Conservation (phyloP, 768 basidiomycete species). For the Tulasnella sp. region DNA sequence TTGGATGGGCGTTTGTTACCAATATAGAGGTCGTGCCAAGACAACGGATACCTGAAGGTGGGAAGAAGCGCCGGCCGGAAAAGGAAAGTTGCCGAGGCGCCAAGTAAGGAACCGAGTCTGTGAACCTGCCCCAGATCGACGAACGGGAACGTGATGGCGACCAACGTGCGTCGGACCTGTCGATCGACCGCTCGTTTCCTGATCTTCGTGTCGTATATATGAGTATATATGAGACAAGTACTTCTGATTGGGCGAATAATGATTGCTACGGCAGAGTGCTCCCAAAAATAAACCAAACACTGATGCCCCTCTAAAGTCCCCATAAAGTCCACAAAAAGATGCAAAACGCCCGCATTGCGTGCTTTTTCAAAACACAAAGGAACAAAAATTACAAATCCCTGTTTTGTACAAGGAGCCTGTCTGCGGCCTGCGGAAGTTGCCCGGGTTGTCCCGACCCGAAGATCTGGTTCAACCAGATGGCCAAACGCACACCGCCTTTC, state of each 20-base stretch:
- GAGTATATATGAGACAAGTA: too few species aligned
- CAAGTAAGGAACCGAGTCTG: not conserved
- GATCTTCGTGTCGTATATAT: not conserved
- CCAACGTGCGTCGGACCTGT: not conserved
- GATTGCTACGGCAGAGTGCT: too few species aligned
- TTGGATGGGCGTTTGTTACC: not conserved
- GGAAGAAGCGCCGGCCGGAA: not conserved
- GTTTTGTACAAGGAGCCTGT: not conserved
- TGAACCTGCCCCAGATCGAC: not conserved
- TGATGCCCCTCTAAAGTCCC: too few species aligned
- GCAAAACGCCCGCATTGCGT: too few species aligned
- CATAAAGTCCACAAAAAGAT: too few species aligned
- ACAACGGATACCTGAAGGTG: not conserved
- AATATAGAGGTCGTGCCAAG: not conserved
- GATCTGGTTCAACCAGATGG: conserved; percentile 28
- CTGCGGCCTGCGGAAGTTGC: not conserved
- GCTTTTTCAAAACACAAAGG: not conserved
- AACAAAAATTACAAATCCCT: not conserved
- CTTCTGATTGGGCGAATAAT: too few species aligned
- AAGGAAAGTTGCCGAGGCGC: not conserved
- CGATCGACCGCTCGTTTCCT: not conserved
- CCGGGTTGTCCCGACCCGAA: conserved; percentile 17
- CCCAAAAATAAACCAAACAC: not conserved
- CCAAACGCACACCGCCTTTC: conserved; percentile 16
- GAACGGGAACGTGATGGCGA: not conserved